Conservation (phyloP, 202 grass and related monocot species). For the Saccharum hybrid region DNA sequence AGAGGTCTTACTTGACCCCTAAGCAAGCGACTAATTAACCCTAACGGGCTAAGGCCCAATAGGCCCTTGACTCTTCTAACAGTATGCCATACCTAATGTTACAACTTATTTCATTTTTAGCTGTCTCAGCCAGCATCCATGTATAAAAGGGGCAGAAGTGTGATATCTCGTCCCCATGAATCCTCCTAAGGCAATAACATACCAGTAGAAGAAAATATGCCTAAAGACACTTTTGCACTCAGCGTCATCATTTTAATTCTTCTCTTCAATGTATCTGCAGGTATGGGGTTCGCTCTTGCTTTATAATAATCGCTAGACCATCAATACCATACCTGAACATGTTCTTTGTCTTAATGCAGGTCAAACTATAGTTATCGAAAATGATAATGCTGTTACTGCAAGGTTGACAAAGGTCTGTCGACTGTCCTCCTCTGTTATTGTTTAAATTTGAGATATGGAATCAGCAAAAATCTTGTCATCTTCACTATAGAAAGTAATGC, state of each 20-base stretch:
- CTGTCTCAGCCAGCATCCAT: constrained; percentile 34
- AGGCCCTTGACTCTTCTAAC: too few species aligned
- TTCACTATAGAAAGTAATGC: constrained; percentile 25
- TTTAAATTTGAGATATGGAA: constrained; percentile 1
- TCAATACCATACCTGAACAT: constrained; percentile 27
- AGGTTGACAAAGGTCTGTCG: constrained; percentile 49
- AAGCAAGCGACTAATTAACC: too few species aligned
- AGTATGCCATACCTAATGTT: constrained; percentile 54
- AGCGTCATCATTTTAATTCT: constrained; percentile 60
- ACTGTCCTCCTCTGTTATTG: constrained; percentile 2
- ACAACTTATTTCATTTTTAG: constrained; percentile 35
- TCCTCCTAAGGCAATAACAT: constrained; percentile 36
- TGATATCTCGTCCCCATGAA: constrained; percentile 43
- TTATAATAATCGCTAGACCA: constrained; percentile 5
- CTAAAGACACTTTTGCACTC: constrained; percentile 53
- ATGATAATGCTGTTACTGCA: constrained; percentile 41
- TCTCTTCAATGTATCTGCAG: constrained; percentile 62
- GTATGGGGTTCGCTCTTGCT: constrained; percentile 45
- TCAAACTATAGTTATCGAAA: constrained; percentile 46
- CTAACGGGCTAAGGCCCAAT: too few species aligned
- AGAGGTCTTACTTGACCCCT: too few species aligned
- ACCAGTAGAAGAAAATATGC: constrained; percentile 56
- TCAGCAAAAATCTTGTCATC: neutral
- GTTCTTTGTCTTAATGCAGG: constrained; percentile 54
- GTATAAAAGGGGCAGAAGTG: constrained; percentile 62